phyloP scores from a whole-genome alignment of 129 eudicot species.

The Oenanthe sinensis region DNA sequence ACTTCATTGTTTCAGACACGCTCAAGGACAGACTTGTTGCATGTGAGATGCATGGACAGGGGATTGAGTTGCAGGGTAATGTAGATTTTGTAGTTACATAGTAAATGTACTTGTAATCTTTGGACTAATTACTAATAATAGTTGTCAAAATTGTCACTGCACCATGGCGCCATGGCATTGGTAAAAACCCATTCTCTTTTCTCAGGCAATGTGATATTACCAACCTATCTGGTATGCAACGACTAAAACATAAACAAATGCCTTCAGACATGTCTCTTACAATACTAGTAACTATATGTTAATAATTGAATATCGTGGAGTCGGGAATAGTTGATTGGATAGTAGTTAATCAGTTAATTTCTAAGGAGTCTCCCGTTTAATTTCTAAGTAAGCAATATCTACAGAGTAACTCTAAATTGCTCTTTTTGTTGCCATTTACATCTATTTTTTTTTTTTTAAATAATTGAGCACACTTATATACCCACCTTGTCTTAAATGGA shows the following conservation, averaged over 20 bases:
- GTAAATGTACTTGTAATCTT: not conserved
- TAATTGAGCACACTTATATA: too few species aligned
- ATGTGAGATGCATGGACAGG: conserved; percentile 82
- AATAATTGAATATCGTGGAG: not conserved
- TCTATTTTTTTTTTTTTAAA: not conserved
- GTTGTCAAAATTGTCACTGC: not conserved
- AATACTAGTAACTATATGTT: too few species aligned
- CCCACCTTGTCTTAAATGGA: too few species aligned
- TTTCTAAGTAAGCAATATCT: not conserved
- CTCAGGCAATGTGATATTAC: not conserved
- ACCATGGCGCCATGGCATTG: not conserved
- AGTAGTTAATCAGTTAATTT: not conserved
- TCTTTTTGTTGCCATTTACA: not conserved
- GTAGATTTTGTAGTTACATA: not conserved
- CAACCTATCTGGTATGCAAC: not conserved
- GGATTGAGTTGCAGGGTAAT: conserved; percentile 80
- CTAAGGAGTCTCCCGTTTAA: not conserved
- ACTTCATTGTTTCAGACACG: conserved; percentile 58
- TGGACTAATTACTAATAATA: not conserved
- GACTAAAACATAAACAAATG: not conserved
- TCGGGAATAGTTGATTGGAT: not conserved
- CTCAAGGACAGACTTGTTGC: conserved; percentile 59
- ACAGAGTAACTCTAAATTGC: not conserved
- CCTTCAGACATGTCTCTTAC: not conserved
- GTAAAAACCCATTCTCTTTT: not conserved